A percentile compares a stretch with the other conserved stretches of the same genome.
Conservation (phyloP, 495 filamentous ascomycete genomes). For the Wilcoxina mikolae region DNA sequence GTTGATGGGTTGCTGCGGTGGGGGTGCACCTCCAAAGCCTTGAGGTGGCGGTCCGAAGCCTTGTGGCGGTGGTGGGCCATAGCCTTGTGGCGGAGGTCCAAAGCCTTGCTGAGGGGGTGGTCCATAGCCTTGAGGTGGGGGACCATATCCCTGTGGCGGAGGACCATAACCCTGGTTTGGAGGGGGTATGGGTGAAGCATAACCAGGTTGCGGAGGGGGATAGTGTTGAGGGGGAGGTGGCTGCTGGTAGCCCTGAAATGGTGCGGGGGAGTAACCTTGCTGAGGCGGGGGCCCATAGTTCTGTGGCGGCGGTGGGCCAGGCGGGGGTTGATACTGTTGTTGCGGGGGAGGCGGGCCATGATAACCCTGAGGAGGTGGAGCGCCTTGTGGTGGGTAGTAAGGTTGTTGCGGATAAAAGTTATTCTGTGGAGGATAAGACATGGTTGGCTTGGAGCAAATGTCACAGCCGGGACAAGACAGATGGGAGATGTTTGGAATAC, state of each 20-base stretch:
- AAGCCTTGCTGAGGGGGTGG: slow-evolving; percentile 25
- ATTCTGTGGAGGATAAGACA: not conserved
- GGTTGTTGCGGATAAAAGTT: slow-evolving; percentile 11
- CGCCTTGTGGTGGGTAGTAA: slow-evolving; percentile 10
- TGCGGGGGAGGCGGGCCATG: slow-evolving; percentile 8
- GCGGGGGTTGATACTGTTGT: not conserved
- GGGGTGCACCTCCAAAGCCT: no score
- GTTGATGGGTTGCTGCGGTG: slow-evolving; percentile 28
- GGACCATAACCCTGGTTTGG: slow-evolving; percentile 18
- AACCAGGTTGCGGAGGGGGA: slow-evolving; percentile 18
- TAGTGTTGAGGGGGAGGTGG: slow-evolving; percentile 25
- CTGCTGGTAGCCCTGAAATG: not conserved
- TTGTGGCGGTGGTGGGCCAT: slow-evolving; percentile 25
- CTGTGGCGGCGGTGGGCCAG: not conserved
- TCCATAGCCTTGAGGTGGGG: slow-evolving; percentile 13
- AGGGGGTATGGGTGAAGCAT: slow-evolving; percentile 19
- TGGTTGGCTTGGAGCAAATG: no score
- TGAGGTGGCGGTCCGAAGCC: slow-evolving; percentile 33
- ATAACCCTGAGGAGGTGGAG: slow-evolving; percentile 10
- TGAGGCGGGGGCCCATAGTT: slow-evolving; percentile 1
- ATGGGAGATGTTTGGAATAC: no score
- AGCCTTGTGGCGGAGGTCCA: slow-evolving; percentile 21
- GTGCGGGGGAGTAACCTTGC: slow-evolving; percentile 6
- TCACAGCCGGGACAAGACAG: no score
- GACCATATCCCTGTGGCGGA: slow-evolving; percentile 18